These are phyloP conservation scores for Starmera pachycereana DNA, from an alignment of 805 yeast species.

Conservation along the genomic window DNA sequence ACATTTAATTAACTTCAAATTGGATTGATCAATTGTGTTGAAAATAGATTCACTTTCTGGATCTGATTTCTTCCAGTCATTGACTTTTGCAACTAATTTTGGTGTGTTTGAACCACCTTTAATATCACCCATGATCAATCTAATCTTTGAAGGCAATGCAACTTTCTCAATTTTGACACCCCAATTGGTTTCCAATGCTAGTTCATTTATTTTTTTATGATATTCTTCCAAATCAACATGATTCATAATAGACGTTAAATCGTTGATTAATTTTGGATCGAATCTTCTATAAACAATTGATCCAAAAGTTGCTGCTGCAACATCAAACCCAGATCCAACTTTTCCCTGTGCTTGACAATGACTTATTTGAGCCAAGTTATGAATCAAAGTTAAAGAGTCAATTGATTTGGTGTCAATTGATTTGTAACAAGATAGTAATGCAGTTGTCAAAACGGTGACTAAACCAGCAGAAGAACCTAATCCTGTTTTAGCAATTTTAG, in stretches of 20 bases:
- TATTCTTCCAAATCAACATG: conserved; percentile 16
- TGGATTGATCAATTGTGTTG: conserved; percentile 43
- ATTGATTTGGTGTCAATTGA: conserved; percentile 21
- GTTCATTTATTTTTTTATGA: conserved; percentile 19
- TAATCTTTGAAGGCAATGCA: conserved; percentile 56
- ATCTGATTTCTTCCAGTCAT: conserved; percentile 53
- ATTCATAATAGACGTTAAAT: conserved; percentile 21
- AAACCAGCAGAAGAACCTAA: conserved; percentile 94
- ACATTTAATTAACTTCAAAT: conserved; percentile 41
- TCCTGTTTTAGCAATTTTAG: conserved; percentile 84
- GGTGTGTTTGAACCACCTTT: conserved; percentile 93
- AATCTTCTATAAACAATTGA: conserved; percentile 78
- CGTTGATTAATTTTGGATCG: conserved; percentile 39
- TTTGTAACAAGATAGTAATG: conserved; percentile 42
- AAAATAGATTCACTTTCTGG: conserved; percentile 44
- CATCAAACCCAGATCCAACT: conserved; percentile 95
- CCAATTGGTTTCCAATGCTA: conserved; percentile 48
- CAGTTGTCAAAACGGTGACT: conserved; percentile 69
- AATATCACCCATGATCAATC: conserved; percentile 87
- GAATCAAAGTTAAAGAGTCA: conserved; percentile 34
- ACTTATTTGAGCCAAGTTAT: conserved; percentile 78
- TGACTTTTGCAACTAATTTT: conserved; percentile 68
- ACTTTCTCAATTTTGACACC: conserved; percentile 42
- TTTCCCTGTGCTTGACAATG: conserved; percentile 94
- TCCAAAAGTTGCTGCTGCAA: conserved; percentile 91